Base-by-base conservation (phyloP, 371 early-diverging fungal genomes). In the Capillidium heterosporum region DNA sequence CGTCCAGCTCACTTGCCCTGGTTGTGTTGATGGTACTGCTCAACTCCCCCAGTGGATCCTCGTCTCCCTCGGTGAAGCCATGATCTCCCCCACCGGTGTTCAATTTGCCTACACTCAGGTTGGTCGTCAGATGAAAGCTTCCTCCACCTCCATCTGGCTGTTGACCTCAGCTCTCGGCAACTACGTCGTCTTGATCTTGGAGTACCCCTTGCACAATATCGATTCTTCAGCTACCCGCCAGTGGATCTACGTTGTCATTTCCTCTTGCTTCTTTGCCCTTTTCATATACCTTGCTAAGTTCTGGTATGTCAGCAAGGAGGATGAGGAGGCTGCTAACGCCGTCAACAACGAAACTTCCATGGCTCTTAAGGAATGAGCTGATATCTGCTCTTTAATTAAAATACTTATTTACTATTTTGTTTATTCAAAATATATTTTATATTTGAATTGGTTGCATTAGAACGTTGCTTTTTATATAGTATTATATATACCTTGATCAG, bases 11-110 rank as follows among this genome's bases (percentile, higher is more conserved):
- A 57, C 44, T 21, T 63, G 61, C 47, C 21, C 26, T 31, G 40
- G 47, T 48, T 69, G 68, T 59, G 47, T 62, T 47, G 61, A 68
- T 42, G 71, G 59, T 40, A 62, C 71, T 54, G 67, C 61, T 67
- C 78, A 78, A 64, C 23, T 81, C 32, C 70, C 80, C 50, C 80
- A 78, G 49, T 81, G 79, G 68, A 63, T 81, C 63, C 1, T 82
- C 51, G 57, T 84, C 27, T 72, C 84, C 19, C 59, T 71, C 43
- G 81, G 76, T 32, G 87, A 84, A 63, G 65, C n/a, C n/a, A n/a
- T n/a, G n/a, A n/a, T n/a, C n/a, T n/a, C n/a, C n/a, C n/a, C n/a
- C n/a, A n/a, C n/a, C n/a, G n/a, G n/a, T n/a, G n/a, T n/a, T n/a
- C n/a, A n/a, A n/a, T n/a, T n/a, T n/a, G n/a, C n/a, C n/a, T 74